phyloP scores from a whole-genome alignment of 2,329 filamentous ascomycete species.

The Fusarium sp. region DNA sequence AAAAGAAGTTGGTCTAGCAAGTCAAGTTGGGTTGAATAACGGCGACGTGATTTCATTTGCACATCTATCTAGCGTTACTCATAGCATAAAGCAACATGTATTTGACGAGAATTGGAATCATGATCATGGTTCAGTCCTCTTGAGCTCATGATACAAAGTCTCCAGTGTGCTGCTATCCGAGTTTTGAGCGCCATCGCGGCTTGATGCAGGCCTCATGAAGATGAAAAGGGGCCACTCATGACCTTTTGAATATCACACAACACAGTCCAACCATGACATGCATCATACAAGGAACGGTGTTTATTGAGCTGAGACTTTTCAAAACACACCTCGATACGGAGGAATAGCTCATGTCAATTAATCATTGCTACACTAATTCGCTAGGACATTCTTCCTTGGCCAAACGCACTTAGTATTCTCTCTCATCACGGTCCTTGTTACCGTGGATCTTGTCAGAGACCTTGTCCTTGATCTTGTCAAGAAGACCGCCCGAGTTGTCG shows the following conservation, averaged over 20 bases:
- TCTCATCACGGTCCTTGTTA: conserved; percentile 47
- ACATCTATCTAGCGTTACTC: background rate
- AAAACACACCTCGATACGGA: conserved; percentile 5
- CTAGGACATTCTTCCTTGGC: conserved; percentile 7
- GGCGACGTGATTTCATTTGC: conserved; percentile 1
- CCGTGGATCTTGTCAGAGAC: conserved; percentile 59
- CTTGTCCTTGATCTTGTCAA: conserved; percentile 69
- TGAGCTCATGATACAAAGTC: too few species aligned
- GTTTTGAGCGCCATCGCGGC: too few species aligned
- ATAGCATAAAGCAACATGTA: background rate
- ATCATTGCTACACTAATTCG: conserved; percentile 5
- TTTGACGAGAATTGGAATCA: too few species aligned
- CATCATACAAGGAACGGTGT: too few species aligned
- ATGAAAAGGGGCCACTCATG: too few species aligned
- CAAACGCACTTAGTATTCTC: conserved; percentile 37
- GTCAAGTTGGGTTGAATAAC: conserved; percentile 7
- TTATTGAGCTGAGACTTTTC: too few species aligned
- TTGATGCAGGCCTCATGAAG: too few species aligned
- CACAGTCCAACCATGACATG: too few species aligned
- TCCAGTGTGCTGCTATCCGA: too few species aligned
- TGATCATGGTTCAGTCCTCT: too few species aligned
- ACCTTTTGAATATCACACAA: too few species aligned
- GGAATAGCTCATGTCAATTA: conserved; percentile 11
- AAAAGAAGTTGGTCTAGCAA: conserved; percentile 60
- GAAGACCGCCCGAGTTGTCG: conserved; percentile 53